Evolutionary conservation across 208 protist genomes (phyloP), one percentile per base, ranked within the genome.

Genomic region (Leishmania turanica): DNA sequence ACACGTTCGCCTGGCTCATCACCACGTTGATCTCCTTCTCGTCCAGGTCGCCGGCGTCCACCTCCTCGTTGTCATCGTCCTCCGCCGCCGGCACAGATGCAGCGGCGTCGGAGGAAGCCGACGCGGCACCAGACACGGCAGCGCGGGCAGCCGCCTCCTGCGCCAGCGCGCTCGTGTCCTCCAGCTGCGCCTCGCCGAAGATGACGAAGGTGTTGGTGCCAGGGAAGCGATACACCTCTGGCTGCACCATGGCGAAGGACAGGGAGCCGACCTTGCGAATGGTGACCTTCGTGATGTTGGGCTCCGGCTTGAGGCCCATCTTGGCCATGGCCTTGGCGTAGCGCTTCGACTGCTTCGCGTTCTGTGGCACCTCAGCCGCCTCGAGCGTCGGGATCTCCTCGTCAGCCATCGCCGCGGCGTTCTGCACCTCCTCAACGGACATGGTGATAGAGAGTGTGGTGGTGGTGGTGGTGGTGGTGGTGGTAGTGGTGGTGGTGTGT

Each of bases 161-260:
- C 5, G 87, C 87, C 56, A 93, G 71, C 70, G 87, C 83, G 62
- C 77, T 83, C 53, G 86, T 85, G 80, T 99, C 98, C 83, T 99
- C 98, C 42, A 99, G 92, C 82, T 98, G 98, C 40, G 97, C 94
- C 88, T 99, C 98, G 83, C 99, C 99, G 83, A 99, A 99, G 91
- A 99, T 94, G 77, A 99, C 92, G 89, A 99, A 99, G 58, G 98
- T 99, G 91, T 99, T 99, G 49, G 95, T 97, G 78, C 89, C 91
- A 31, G 97, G 91, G 84, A 94, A 95, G 90, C 98, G 98, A 97
- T 98, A 99, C 56, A 99, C 98, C 89, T 99, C 98, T 45, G 99
- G 98, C 83, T 97, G 83, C 86, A 85, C 72, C 88, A 99, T 96
- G 70, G 96, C 90, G 85, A 99, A 99, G 80, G 97, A 90, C 76